A percentile compares a stretch with the other conserved stretches of the same genome.
phyloP scores from a whole-genome alignment of 2,329 filamentous ascomycete species.

The Biscogniauxia marginata region DNA sequence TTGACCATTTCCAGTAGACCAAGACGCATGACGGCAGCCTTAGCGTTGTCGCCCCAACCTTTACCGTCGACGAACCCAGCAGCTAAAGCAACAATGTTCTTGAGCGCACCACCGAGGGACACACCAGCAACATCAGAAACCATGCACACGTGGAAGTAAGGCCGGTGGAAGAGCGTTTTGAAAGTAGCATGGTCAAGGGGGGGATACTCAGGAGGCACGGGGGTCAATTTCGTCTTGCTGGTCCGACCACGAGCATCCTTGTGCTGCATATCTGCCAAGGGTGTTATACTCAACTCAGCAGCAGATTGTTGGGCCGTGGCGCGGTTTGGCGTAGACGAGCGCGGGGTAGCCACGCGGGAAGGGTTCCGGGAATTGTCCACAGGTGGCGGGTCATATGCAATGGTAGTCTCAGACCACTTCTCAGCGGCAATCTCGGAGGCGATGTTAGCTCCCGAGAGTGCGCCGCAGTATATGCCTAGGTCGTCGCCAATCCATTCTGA shows the following conservation, averaged over 20 bases:
- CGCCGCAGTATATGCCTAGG: constrained; percentile 93
- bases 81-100: constrained; percentile 93
- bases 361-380: constrained; percentile 77
- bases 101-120: constrained; percentile 88
- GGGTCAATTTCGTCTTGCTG: constrained; percentile 68
- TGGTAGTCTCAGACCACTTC: constrained; percentile 96
- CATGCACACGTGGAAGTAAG: constrained; percentile 96
- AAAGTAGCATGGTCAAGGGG: constrained; percentile 82
- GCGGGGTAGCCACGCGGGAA: constrained; percentile 52
- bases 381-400: constrained; percentile 89
- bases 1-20: constrained; percentile 95
- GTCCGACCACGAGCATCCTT: constrained; percentile 66
- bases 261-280: constrained; percentile 58
- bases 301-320: constrained; percentile 46
- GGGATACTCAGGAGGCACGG: constrained; percentile 79
- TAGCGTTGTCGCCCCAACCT: constrained; percentile 97
- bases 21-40: constrained; percentile 97
- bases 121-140: constrained; percentile 95
- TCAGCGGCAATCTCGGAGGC: constrained; percentile 91
- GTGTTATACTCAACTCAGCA: constrained; percentile 51
- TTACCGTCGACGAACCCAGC: constrained; percentile 94
- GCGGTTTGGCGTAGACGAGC: constrained; percentile 47
- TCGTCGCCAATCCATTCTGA: constrained; percentile 91
- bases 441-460: constrained; percentile 93
- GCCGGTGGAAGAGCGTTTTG: constrained; percentile 85